Percentiles rank a stretch among this genome's conserved stretches.
Conservation (phyloP, 129 eudicot species). For the Flaveria sonorensis region DNA sequence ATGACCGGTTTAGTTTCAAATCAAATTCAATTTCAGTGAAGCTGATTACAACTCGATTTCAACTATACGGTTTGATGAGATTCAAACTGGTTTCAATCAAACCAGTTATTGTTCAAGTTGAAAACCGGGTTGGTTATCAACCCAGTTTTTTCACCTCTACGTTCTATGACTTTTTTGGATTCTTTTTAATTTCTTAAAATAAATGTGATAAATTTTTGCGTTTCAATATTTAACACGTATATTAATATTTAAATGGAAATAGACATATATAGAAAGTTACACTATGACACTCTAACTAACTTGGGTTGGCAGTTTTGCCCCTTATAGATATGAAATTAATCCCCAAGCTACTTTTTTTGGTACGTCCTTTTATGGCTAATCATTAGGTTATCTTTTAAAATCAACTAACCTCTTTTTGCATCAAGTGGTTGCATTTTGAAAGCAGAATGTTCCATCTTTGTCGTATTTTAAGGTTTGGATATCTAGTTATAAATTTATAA, state of each 20-base stretch:
- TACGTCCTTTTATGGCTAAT: constrained; percentile 14
- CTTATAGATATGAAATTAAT: constrained; percentile 19
- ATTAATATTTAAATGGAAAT: background rate
- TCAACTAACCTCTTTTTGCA: constrained; percentile 19
- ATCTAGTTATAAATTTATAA: constrained; percentile 16
- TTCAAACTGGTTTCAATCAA: too few species aligned
- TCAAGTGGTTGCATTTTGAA: constrained; percentile 19
- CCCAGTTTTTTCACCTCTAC: too few species aligned
- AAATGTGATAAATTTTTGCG: background rate
- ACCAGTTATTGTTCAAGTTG: too few species aligned
- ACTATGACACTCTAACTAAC: constrained; percentile 16
- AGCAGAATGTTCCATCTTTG: constrained; percentile 17
- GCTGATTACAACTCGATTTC: too few species aligned
- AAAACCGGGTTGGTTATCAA: too few species aligned
- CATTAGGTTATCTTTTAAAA: constrained; percentile 26
- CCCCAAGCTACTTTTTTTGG: constrained; percentile 9
- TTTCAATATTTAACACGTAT: constrained; percentile 21
- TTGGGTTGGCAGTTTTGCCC: constrained; percentile 30
- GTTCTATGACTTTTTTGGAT: background rate
- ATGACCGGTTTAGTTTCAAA: too few species aligned
- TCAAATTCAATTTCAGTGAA: too few species aligned
- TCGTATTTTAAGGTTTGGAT: constrained; percentile 13
- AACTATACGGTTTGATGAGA: too few species aligned
- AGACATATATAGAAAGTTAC: constrained; percentile 27
- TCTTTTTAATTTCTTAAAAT: background rate